Conservation (phyloP, 257 asterid genomes). For the Solanum tarapatanum region DNA sequence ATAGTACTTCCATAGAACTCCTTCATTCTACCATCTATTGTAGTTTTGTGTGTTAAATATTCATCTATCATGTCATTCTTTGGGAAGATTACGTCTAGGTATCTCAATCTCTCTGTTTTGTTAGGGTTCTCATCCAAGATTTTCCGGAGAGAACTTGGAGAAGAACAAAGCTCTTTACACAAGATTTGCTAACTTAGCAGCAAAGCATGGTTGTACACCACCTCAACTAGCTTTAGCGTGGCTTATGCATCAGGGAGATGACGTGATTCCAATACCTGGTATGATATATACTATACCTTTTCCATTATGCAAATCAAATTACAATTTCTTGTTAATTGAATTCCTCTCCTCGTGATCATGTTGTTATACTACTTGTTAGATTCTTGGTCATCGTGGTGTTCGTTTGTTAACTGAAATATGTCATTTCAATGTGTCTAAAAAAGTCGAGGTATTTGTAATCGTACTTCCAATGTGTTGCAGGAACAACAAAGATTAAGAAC, state of each 20-base stretch:
- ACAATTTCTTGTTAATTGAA: background rate
- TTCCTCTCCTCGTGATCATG: background rate
- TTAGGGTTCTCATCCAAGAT: constrained; percentile 28
- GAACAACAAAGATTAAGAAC: constrained; percentile 37
- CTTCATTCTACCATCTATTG: background rate
- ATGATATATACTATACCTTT: background rate
- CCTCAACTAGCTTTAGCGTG: constrained; percentile 49
- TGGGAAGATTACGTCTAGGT: background rate
- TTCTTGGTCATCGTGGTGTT: background rate
- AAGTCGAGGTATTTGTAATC: background rate
- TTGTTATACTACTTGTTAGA: background rate
- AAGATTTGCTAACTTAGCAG: constrained; percentile 23
- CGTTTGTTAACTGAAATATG: background rate
- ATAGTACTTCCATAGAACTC: background rate
- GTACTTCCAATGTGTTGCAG: background rate
- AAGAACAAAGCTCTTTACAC: constrained; percentile 31
- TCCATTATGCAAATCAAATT: background rate
- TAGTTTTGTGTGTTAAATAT: background rate
- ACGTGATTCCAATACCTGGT: constrained; percentile 46
- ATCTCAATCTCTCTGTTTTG: background rate
- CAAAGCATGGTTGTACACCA: constrained; percentile 26
- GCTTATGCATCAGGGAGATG: constrained; percentile 44
- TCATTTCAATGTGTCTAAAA: background rate
- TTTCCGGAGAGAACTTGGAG: constrained; percentile 25
- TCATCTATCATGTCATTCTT: background rate